Evolutionary conservation across 148 eudicot species (phyloP), one percentile per base, ranked within the genome.

Genomic region (Beta vulgaris): DNA sequence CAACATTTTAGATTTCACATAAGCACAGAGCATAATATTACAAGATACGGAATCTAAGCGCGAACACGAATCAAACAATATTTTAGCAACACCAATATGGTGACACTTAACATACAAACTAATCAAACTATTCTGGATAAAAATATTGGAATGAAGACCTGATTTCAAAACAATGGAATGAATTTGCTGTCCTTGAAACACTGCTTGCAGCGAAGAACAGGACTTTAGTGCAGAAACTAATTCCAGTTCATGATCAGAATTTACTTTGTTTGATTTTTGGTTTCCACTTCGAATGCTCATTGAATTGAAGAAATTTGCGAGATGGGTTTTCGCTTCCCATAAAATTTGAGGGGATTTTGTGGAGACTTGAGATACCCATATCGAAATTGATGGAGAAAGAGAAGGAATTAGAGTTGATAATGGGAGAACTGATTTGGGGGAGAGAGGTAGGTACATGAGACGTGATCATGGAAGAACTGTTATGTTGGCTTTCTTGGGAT

Each of bases 21-120:
- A 90, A 58, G 91, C 97, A 59, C 77, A 40, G 15, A 95, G 63
- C 92, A 95, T 92, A 77, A 89, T 92, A 73, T 92, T 92, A 65
- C 82, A 84, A 16, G 98, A 89, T 1, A 88, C 93, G 2, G 44
- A 69, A 79, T 95, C 97, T 65, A 74, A 55, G 19, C 35, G 68
- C 29, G 44, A 54, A 53, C 81, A 78, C 32, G 67, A 61, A 53
- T 79, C 78, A 49, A 89, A 89, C 31, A 95, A 48, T 28, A 19
- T 53, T 77, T 80, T 81, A 25, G 97, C 97, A 77, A 76, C 78
- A 35, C 36, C 60, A 66, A 95, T 23, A 29, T 75, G 39, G 39
- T 85, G 89, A 66, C 87, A 82, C 79, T 95, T 95, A 0, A 82
- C 83, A 67, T 95, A 95, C 83, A 95, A 79, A 75, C 81, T 89